Conservation (phyloP, 2,329 filamentous ascomycete species). For the Cercospora beticola region DNA sequence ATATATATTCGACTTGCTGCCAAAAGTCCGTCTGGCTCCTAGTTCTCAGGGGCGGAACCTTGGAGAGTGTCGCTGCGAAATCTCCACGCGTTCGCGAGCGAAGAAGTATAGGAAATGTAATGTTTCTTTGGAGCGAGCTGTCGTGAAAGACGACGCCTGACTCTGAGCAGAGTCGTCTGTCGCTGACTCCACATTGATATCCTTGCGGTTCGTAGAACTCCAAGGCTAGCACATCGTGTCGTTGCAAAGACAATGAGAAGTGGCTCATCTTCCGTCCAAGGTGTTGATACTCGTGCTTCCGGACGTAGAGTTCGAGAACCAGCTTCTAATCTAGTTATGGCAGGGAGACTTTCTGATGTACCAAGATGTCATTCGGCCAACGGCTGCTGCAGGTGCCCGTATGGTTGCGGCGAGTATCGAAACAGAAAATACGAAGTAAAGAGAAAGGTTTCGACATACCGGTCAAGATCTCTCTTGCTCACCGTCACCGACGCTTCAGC, state of each 20-base stretch:
- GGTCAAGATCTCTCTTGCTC: neutral
- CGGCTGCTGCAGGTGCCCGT: neutral
- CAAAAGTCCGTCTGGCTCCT: neutral
- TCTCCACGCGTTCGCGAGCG: neutral
- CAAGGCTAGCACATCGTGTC: neutral
- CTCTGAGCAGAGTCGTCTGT: neutral
- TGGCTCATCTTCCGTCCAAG: neutral
- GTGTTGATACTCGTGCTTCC: neutral
- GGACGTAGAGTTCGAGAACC: neutral
- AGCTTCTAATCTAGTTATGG: neutral
- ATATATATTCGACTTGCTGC: neutral
- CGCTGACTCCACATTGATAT: neutral
- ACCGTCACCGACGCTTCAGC: neutral
- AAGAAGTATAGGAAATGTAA: neutral
- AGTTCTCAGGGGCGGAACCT: neutral
- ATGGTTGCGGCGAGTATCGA: neutral
- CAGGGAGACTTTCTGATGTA: neutral
- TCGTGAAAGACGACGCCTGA: neutral
- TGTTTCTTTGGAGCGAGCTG: neutral
- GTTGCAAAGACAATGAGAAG: neutral
- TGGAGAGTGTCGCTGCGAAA: neutral
- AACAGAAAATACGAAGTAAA: neutral
- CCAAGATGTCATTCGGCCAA: neutral
- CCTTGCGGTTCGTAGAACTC: neutral
- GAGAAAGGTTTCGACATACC: neutral